Base-by-base conservation (phyloP, 352 stramenopile species). In the Globisporangium camurandrum region DNA sequence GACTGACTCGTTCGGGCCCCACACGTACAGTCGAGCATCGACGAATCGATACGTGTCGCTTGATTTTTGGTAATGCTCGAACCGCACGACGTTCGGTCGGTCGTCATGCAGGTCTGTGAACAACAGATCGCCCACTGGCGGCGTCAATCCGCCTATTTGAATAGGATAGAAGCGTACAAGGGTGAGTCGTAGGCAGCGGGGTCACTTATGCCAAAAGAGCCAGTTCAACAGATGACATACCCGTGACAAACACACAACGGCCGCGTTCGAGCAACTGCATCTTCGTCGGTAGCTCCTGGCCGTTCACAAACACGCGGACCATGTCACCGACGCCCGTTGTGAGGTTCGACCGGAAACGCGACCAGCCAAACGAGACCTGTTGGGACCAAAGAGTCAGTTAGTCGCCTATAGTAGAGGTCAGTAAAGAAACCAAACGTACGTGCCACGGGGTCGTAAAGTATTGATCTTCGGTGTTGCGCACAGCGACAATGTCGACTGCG, bases 1-100 rank as follows among this genome's bases (percentile, higher is more conserved):
- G n/a, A 82, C 69, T 16, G 75, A 87, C 52, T 89, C 81, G 47
- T 92, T 87, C 5, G 81, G 71, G 2, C 71, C 70, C 81, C 81
- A 92, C 0, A 92, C 46, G 60, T 88, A 75, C 38, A 93, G 63
- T 27, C 80, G 75, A 34, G 72, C 62, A 47, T 93, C 82, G 16
- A 93, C 67, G 31, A 84, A 87, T 8, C 82, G 79, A 5, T 84
- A 69, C 33, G 75, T 87, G 43, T 86, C 75, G 12, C 57, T 84
- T 7, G 75, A 75, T 34, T 67, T 72, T 38, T 88, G 79, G 41
- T 70, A 84, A 55, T 93, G 81, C 54, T 90, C 78, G 50, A 88
- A 92, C 19, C 81, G 74, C 33, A 92, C 75, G 43, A 76, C 62
- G 24, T 88, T 87, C 7, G 73, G 65, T 14, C 56, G 61, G 41